These are phyloP conservation scores for Leccinum uliginosum DNA, from an alignment of 768 basidiomycete genomes.

Conservation along the genomic window DNA sequence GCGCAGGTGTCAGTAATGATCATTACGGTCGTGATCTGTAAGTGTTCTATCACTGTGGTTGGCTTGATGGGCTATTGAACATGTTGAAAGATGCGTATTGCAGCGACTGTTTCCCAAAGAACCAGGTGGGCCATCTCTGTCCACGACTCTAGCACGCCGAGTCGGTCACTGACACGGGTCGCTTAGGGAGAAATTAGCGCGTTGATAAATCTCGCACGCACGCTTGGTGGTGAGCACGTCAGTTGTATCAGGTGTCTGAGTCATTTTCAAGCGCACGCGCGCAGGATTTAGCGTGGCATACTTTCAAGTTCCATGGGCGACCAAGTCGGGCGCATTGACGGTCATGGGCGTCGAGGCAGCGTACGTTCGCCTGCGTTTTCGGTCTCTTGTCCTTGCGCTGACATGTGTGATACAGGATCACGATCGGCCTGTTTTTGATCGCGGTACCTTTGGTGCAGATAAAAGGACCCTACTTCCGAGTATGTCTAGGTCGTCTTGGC, in stretches of 20 bases:
- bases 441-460: constrained; percentile 35
- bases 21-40: constrained; percentile 39
- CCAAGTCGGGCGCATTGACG: constrained; percentile 29
- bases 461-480: constrained; percentile 32
- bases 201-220: constrained; percentile 39
- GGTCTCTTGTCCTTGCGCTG: not conserved
- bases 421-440: constrained; percentile 32
- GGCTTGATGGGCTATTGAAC: not conserved
- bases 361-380: constrained; percentile 15
- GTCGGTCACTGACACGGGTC: not conserved
- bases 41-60: constrained; percentile 3
- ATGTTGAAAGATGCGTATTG: constrained; percentile 34
- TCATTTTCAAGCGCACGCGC: not conserved
- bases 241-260: not conserved
- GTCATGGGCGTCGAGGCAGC: constrained; percentile 39
- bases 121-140: constrained; percentile 17
- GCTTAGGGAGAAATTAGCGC: constrained; percentile 39
- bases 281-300: constrained; percentile 37
- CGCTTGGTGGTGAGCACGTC: constrained; percentile 25
- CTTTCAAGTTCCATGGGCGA: constrained; percentile 40
- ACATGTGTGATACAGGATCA: constrained; percentile 21
- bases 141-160: not conserved
- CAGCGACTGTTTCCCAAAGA: constrained; percentile 35
- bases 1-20: constrained; percentile 35
- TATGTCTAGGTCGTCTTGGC: constrained; percentile 14